Evolutionary conservation across 192 early-diverging fungal genomes (phyloP).

Genomic region (Chytriomyces confervae): DNA sequence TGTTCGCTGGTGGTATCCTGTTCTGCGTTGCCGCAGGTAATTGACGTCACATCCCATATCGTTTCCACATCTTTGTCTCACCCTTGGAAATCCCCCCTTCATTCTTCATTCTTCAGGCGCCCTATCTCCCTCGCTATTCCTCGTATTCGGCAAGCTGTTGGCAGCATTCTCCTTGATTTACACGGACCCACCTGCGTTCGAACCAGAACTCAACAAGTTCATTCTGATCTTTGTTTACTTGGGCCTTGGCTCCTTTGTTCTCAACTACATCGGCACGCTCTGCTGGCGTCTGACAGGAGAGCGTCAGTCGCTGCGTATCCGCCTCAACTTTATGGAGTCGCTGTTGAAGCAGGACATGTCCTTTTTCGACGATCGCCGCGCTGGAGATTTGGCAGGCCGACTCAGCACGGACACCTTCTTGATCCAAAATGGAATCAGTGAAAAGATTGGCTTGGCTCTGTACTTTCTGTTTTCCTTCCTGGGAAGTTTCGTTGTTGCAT

Average conservation of each 20-base stretch:
- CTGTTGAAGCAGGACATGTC: constrained; percentile 44
- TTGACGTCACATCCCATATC: background rate
- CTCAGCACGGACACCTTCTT: constrained; percentile 47
- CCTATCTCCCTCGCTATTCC: constrained; percentile 22
- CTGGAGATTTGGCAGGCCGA: constrained; percentile 50
- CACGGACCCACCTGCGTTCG: constrained; percentile 6
- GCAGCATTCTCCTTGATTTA: background rate
- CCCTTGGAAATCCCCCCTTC: background rate
- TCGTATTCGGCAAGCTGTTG: constrained; percentile 25
- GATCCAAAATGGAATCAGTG: constrained; percentile 57
- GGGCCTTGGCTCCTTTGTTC: constrained; percentile 37
- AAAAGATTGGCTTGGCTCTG: constrained; percentile 56
- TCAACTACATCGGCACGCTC: constrained; percentile 35
- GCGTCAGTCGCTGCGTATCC: constrained; percentile 42
- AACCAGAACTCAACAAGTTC: constrained; percentile 15
- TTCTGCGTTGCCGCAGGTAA: constrained; percentile 13
- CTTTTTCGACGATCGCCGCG: constrained; percentile 46
- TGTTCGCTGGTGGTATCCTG: constrained; percentile 9
- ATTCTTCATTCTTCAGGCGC: constrained; percentile 1
- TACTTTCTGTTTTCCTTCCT: constrained; percentile 38
- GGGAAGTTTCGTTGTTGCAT: constrained; percentile 36
- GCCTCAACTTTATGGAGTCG: constrained; percentile 32
- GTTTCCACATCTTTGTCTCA: background rate
- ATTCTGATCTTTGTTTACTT: constrained; percentile 30
- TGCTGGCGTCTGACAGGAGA: constrained; percentile 39